phyloP scores from a whole-genome alignment of 2,329 filamentous ascomycete species.

The Xylaria sp. region DNA sequence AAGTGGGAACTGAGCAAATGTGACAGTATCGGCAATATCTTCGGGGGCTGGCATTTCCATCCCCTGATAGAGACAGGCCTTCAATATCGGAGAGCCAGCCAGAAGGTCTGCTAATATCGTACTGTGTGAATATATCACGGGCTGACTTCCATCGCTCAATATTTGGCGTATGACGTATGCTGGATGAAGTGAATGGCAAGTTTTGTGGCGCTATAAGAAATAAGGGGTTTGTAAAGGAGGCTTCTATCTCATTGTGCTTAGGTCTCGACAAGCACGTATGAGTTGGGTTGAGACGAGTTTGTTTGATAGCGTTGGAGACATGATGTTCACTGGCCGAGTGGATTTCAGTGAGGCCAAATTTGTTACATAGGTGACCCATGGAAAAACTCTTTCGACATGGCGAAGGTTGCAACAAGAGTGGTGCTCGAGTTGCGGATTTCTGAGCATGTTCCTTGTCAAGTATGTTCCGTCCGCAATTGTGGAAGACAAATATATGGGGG shows the following conservation, averaged over 20 bases:
- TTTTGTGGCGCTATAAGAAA: slow-evolving; percentile 16
- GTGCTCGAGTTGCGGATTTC: background rate
- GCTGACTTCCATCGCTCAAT: slow-evolving; percentile 55
- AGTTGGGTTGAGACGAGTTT: background rate
- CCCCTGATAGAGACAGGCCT: slow-evolving; percentile 45
- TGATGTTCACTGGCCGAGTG: slow-evolving; percentile 16
- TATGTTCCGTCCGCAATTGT: slow-evolving; percentile 39
- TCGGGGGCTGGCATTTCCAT: slow-evolving; percentile 48
- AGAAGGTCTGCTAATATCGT: slow-evolving; percentile 57
- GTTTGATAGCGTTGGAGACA: background rate
- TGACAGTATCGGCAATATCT: slow-evolving; percentile 57
- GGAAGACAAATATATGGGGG: slow-evolving; percentile 45
- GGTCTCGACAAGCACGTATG: background rate
- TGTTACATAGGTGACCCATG: slow-evolving; percentile 34
- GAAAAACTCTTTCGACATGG: slow-evolving; percentile 36
- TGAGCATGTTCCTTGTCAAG: slow-evolving; percentile 41
- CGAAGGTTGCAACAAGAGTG: background rate
- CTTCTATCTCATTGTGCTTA: background rate
- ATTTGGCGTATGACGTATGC: slow-evolving; percentile 46
- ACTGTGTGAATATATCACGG: slow-evolving; percentile 58
- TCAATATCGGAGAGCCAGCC: slow-evolving; percentile 59
- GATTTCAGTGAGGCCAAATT: slow-evolving; percentile 34
- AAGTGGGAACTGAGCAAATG: slow-evolving; percentile 57
- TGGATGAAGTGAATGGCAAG: slow-evolving; percentile 32
- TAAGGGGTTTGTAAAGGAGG: slow-evolving; percentile 21